These are phyloP conservation scores for slime mould (Dictyostelium discoideum) DNA, from an alignment of 78 protist genomes.

Conservation along the genomic window DNA sequence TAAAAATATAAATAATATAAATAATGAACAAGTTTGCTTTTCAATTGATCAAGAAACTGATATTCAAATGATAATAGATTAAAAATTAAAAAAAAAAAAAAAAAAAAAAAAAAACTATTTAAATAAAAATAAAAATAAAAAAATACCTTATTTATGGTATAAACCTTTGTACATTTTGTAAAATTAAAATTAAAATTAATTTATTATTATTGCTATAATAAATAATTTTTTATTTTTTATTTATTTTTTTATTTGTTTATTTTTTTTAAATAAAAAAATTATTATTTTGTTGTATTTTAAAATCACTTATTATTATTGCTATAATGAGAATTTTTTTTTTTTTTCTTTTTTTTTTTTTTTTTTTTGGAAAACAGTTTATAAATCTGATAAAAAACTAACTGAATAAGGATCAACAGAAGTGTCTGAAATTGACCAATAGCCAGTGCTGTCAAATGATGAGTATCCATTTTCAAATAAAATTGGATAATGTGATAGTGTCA, in stretches of 20 bases:
- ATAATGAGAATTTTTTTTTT: neutral
- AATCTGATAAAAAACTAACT: neutral
- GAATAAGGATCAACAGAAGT: neutral
- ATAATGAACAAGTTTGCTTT: neutral
- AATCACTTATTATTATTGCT: neutral
- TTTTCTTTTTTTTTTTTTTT: neutral
- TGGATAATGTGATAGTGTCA: neutral
- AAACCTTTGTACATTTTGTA: neutral
- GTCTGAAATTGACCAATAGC: neutral
- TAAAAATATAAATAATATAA: neutral
- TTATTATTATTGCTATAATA: neutral
- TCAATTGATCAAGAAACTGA: neutral
- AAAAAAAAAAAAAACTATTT: neutral
- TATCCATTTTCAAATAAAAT: constrained; percentile 2
- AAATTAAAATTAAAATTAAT: neutral
- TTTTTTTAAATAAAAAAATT: no score
- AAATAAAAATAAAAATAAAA: neutral
- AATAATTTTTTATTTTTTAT: neutral
- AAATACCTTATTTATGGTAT: neutral
- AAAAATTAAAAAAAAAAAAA: neutral
- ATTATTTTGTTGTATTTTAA: neutral
- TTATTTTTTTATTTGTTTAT: neutral
- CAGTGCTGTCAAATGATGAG: neutral
- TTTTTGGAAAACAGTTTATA: neutral
- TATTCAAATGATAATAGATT: neutral